Base-by-base conservation (phyloP, 75 land plant species). In the Chamaecyparis obtusa region DNA sequence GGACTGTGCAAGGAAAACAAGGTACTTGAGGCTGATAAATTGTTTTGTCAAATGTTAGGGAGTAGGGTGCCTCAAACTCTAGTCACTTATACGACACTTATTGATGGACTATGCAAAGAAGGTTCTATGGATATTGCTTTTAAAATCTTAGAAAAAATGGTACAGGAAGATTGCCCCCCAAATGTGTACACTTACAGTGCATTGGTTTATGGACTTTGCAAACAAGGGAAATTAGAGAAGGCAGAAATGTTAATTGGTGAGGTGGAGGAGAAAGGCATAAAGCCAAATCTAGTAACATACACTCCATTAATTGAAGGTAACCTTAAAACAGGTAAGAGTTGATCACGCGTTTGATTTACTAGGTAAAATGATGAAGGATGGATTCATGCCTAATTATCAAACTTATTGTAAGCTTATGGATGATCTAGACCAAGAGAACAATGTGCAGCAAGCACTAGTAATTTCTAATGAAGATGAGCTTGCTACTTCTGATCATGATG, bases 1-100 rank as follows among this genome's bases (percentile, higher is more conserved):
- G 89, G 93, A 16, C 90, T 95, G 21, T 90, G 94, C 86, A 93
- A 89, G 83, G 89, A 88, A 48, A 91, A 88, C n/a, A 91, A 79
- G 36, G 13, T 85, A 14, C 64, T 64, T n/a, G 94, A 91, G 57
- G 96, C 94, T 24, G 49, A 37, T 3, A 76, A 72, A 13, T 32
- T 93, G 35, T 87, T 92, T 37, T 87, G 89, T 27, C 71, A 88
- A 41, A 88, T 94, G 91, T 32, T 84, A 49, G 83, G 82, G 41
- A 75, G 57, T 39, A 93, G 90, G 21, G 84, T 94, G 24, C 57
- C 60, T 41, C 91, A 92, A 5, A 88, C 88, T 74, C 77, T 83
- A 21, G 78, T 86, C 43, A 93, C 93, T 48, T 95, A 90, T 69
- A 89, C 89, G 9, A 89, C 85, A 49, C 85, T 95, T 69, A 93